Percentiles rank a stretch among this genome's conserved stretches.
These are phyloP conservation scores for Colletotrichum tofieldiae DNA, from an alignment of 2,329 filamentous ascomycete species.

Conservation along the genomic window DNA sequence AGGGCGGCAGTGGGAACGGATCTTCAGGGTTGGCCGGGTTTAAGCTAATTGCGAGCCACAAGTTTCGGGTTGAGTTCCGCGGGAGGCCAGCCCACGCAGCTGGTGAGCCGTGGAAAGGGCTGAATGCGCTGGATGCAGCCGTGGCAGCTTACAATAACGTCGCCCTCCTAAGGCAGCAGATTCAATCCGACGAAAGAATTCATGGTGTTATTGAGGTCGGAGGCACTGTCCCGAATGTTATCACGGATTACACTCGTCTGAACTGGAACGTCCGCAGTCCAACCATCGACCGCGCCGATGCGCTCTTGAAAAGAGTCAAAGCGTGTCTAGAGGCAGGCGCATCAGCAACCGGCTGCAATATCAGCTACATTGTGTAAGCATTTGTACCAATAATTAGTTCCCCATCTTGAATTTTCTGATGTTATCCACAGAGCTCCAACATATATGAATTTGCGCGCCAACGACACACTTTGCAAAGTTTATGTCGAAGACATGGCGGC, in stretches of 20 bases:
- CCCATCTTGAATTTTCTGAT: not conserved
- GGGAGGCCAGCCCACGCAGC: slow-evolving; percentile 56
- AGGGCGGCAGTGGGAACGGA: slow-evolving; percentile 17
- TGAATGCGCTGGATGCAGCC: slow-evolving; percentile 57
- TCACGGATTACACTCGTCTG: slow-evolving; percentile 57
- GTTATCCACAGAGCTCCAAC: slow-evolving; percentile 49
- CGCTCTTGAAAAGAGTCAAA: slow-evolving; percentile 51
- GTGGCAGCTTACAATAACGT: slow-evolving; percentile 55
- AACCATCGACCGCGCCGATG: slow-evolving; percentile 49
- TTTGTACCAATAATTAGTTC: too few relatives aligned
- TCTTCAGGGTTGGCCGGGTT: slow-evolving; percentile 48
- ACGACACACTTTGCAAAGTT: slow-evolving; percentile 59
- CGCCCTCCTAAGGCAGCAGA: slow-evolving; percentile 57
- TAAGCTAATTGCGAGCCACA: slow-evolving; percentile 52
- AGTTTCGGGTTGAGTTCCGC: slow-evolving; percentile 52
- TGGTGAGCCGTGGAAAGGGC: slow-evolving; percentile 54
- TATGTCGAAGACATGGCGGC: slow-evolving; percentile 62
- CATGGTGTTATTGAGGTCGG: slow-evolving; percentile 56
- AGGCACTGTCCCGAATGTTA: slow-evolving; percentile 57
- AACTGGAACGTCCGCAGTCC: slow-evolving; percentile 58
- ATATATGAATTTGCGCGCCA: slow-evolving; percentile 63
- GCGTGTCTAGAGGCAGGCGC: slow-evolving; percentile 56
- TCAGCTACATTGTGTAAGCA: slow-evolving; percentile 54
- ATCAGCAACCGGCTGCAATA: slow-evolving; percentile 52
- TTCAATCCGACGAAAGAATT: slow-evolving; percentile 54